A percentile compares a stretch with the other conserved stretches of the same genome.
Evolutionary conservation across 768 basidiomycete genomes (phyloP).

Genomic region (Trametes punicea): DNA sequence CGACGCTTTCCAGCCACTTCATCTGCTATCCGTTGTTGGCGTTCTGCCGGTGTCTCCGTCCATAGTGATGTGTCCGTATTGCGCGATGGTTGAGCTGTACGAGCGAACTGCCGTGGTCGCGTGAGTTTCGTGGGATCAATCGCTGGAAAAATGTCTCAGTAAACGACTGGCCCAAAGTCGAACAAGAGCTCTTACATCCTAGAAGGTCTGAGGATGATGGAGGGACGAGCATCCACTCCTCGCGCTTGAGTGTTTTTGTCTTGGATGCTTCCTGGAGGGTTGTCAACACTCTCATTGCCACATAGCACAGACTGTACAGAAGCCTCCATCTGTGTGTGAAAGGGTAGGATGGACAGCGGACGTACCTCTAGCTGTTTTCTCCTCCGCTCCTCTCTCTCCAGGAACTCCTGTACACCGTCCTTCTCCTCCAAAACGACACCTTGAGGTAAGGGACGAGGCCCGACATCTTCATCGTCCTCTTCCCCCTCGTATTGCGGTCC

Average conservation of each 20-base stretch:
- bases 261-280: conserved; percentile 61
- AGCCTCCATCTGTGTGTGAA: neutral
- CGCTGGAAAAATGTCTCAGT: conserved; percentile 38
- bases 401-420: conserved; percentile 76
- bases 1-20: conserved; percentile 92
- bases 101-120: conserved; percentile 77
- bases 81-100: conserved; percentile 40
- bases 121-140: conserved; percentile 82
- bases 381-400: conserved; percentile 80
- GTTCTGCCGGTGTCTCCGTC: conserved; percentile 96
- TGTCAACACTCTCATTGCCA: neutral
- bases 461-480: conserved; percentile 76
- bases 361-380: conserved; percentile 63
- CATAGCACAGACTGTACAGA: too few relatives aligned
- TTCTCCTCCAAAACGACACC: conserved; percentile 38
- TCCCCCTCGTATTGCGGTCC: conserved; percentile 24
- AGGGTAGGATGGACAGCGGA: neutral
- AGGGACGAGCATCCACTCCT: conserved; percentile 98
- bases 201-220: conserved; percentile 80
- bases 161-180: neutral
- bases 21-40: conserved; percentile 87
- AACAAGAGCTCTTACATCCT: conserved; percentile 51
- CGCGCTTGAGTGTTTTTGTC: conserved; percentile 76
- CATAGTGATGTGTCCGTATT: conserved; percentile 67
- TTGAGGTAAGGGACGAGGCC: conserved; percentile 72